Evolutionary conservation across 176 grass and related monocot species (phyloP), one percentile per base, ranked within the genome.

Genomic region (Musa troglodytarum): DNA sequence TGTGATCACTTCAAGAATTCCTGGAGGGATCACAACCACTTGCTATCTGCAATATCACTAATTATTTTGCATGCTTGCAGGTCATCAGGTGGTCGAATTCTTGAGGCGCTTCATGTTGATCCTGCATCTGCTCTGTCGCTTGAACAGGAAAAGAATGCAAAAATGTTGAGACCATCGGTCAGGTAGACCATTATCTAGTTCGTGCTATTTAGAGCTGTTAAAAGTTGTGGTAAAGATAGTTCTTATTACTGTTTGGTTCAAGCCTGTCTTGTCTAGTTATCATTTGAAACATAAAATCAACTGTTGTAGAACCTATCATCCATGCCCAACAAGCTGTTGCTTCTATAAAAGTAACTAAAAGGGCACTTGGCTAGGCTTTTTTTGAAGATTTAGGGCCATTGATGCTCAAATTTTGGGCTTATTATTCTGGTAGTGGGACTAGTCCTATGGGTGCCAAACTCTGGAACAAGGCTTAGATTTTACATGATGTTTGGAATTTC

Each of bases 31-130:
- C 71, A 55, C 52, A 56, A 28, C 49, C 16, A 9, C 1, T 65
- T 81, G 49, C 63, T 63, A 26, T 54, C 69, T 79, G 66, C 72
- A 63, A 76, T 82, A 50, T 73, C 83, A 83, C 87, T 96, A 90
- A 96, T 59, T 21, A 6, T 55, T 78, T 76, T 71, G 23, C 28
- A 81, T 90, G 56, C 26, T 69, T 92, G 87, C 89, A 96, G 93
- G 88, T 77, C 79, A 74, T 84, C 92, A 76, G 88, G 83, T 80
- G 76, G 81, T 65, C 82, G 84, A 86, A 99, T 99, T 86, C 90
- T 99, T 54, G 95, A 99, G 81, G 95, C 96, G 82, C 96, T 99
- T 87, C 96, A 95, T 78, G 83, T 86, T 64, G 96, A 99, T 80
- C 96, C 96, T 83, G 96, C 96, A 68, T 91, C 95, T 76, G 88